These are phyloP conservation scores for Fusarium buharicum DNA, from an alignment of 2,329 filamentous ascomycete species.

Conservation along the genomic window DNA sequence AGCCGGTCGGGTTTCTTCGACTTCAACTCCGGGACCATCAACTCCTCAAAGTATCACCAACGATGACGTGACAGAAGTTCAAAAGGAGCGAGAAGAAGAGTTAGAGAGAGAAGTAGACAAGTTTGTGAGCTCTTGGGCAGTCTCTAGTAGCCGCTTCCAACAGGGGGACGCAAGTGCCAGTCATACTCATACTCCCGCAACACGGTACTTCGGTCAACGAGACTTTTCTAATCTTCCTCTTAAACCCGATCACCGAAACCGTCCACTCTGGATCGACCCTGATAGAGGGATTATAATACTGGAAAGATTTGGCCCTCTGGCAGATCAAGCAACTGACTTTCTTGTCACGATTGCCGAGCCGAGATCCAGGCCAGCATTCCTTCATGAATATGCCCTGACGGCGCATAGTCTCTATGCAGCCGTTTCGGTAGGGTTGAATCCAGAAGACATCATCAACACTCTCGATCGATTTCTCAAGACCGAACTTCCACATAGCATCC, in stretches of 20 bases:
- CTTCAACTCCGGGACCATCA: not conserved
- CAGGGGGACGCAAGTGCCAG: too few relatives aligned
- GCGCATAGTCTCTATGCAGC: conserved; percentile 87
- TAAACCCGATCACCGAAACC: conserved; percentile 83
- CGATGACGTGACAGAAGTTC: conserved; percentile 9
- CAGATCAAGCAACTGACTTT: conserved; percentile 85
- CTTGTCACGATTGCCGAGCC: conserved; percentile 92
- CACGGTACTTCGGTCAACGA: conserved; percentile 48
- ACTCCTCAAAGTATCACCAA: not conserved
- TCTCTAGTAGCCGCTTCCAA: conserved; percentile 6
- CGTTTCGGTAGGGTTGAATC: too few relatives aligned
- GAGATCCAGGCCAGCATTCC: conserved; percentile 80
- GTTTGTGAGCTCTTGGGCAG: conserved; percentile 16
- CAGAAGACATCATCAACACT: conserved; percentile 62
- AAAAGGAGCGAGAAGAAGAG: conserved; percentile 1
- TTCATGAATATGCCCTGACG: conserved; percentile 89
- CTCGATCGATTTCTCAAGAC: conserved; percentile 87
- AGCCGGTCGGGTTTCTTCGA: not conserved
- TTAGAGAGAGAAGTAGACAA: conserved; percentile 3
- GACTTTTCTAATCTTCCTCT: conserved; percentile 83
- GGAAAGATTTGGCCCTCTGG: conserved; percentile 86
- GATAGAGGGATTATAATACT: conserved; percentile 84
- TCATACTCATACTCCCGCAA: too few relatives aligned
- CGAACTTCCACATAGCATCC: conserved; percentile 76
- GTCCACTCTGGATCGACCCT: conserved; percentile 89